Conservation (phyloP, 192 early-diverging fungal species). For the Globomyces pollinis-pini region DNA sequence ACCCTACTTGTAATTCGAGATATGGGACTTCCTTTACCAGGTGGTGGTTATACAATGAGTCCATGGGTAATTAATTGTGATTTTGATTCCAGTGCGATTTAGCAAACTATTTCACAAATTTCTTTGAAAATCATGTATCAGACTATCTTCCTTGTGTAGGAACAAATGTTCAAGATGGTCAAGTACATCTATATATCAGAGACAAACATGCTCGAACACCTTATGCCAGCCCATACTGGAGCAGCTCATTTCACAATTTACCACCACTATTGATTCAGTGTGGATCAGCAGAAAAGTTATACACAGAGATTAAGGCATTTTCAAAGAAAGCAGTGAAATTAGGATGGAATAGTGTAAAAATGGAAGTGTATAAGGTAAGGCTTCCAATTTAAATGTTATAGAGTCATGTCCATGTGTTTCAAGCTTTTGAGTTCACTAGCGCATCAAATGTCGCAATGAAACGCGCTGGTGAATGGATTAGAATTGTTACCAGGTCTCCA, state of each 20-base stretch:
- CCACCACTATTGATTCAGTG: slow-evolving; percentile 36
- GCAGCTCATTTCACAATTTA: neutral
- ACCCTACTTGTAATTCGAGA: slow-evolving; percentile 7
- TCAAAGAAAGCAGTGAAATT: neutral
- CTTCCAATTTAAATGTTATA: too few species aligned
- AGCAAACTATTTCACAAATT: neutral
- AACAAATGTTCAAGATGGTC: too few species aligned
- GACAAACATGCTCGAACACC: neutral
- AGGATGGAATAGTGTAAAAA: neutral
- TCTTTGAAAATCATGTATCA: neutral
- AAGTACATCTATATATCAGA: neutral
- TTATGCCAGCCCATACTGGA: slow-evolving; percentile 7
- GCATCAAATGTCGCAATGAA: neutral
- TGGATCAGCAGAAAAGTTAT: slow-evolving; percentile 37
- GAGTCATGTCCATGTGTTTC: too few species aligned
- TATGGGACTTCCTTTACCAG: slow-evolving; percentile 13
- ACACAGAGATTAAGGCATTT: slow-evolving; percentile 24
- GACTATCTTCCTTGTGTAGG: slow-evolving; percentile 9
- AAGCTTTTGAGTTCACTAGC: neutral
- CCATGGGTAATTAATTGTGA: slow-evolving; percentile 10
- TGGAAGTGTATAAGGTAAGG: slow-evolving; percentile 3
- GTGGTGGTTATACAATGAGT: neutral
- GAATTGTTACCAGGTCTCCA: too few species aligned
- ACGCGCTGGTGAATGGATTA: slow-evolving; percentile 7
- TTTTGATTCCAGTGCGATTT: too few species aligned